Percentiles rank a stretch among this genome's conserved stretches.
Conservation (phyloP, 768 basidiomycete species). For the Russula sp. region DNA sequence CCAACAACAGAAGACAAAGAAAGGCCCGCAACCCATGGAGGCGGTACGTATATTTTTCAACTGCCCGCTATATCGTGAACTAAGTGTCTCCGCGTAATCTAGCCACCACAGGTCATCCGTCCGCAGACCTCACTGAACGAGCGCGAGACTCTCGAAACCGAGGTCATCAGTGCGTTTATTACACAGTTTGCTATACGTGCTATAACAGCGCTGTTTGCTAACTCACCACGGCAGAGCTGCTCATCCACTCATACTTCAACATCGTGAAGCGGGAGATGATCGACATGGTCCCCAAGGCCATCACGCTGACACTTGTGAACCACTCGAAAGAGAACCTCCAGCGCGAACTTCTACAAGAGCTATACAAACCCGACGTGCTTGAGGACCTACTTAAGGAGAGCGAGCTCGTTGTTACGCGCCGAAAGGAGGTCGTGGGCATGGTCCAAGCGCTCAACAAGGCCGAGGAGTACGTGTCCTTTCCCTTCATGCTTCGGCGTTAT, state of each 20-base stretch:
- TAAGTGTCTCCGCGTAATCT: conserved; percentile 27
- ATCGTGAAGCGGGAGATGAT: conserved; percentile 99
- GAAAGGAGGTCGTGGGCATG: conserved; percentile 94
- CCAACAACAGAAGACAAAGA: conserved; percentile 48
- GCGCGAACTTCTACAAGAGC: conserved; percentile 86
- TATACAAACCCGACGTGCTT: conserved; percentile 95
- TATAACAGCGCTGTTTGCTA: neutral
- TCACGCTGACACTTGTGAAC: conserved; percentile 85
- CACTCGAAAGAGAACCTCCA: conserved; percentile 94
- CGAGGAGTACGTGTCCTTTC: conserved; percentile 65
- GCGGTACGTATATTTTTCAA: conserved; percentile 35
- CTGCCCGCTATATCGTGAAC: conserved; percentile 20
- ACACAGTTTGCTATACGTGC: neutral
- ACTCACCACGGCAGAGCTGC: conserved; percentile 54
- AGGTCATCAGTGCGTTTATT: conserved; percentile 89
- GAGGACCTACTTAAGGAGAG: conserved; percentile 95
- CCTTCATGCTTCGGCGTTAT: conserved; percentile 2
- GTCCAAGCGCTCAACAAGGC: conserved; percentile 93
- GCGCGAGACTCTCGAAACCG: conserved; percentile 96
- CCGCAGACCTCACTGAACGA: conserved; percentile 90
- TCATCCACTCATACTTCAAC: conserved; percentile 96
- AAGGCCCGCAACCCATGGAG: conserved; percentile 52
- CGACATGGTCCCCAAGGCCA: conserved; percentile 98
- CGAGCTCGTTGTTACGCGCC: conserved; percentile 79
- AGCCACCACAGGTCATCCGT: conserved; percentile 83